Conservation (phyloP, 2,329 filamentous ascomycete genomes). For the Monascus ruber region DNA sequence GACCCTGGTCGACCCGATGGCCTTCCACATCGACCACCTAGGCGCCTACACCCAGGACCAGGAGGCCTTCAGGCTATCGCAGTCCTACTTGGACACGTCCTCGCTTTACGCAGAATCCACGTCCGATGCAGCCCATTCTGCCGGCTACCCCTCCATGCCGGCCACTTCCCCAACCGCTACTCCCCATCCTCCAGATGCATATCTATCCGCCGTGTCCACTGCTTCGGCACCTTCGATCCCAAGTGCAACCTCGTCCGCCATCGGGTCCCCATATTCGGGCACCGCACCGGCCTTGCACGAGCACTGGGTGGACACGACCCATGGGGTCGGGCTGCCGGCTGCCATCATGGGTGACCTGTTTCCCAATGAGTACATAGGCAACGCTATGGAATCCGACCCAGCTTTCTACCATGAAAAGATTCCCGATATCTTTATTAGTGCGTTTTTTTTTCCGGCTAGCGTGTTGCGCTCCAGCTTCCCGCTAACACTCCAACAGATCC, state of each 20-base stretch:
- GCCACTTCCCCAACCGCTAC: slow-evolving; percentile 23
- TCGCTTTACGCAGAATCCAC: slow-evolving; percentile 15
- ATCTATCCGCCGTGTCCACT: slow-evolving; percentile 50
- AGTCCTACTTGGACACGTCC: slow-evolving; percentile 19
- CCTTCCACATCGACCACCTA: slow-evolving; percentile 16
- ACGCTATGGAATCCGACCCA: slow-evolving; percentile 32
- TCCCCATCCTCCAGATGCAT: slow-evolving; percentile 22
- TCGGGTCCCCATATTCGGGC: slow-evolving; percentile 56
- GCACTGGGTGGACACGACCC: slow-evolving; percentile 44
- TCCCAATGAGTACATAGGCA: slow-evolving; percentile 40
- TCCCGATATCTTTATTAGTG: slow-evolving; percentile 24
- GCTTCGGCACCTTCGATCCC: slow-evolving; percentile 48
- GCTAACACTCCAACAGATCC: slow-evolving; percentile 37
- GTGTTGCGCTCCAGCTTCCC: neutral
- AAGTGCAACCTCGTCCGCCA: slow-evolving; percentile 52
- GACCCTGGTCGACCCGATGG: slow-evolving; percentile 19
- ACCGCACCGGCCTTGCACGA: slow-evolving; percentile 47
- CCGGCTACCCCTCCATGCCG: slow-evolving; percentile 18
- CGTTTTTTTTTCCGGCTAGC: slow-evolving; percentile 7
- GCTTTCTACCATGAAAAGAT: slow-evolving; percentile 34
- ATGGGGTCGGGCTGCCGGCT: slow-evolving; percentile 49
- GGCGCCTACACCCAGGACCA: slow-evolving; percentile 11
- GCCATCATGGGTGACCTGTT: slow-evolving; percentile 53
- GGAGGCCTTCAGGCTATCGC: slow-evolving; percentile 11
- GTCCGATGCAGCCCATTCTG: slow-evolving; percentile 8